phyloP scores from a whole-genome alignment of 768 basidiomycete genomes.

The Clitopilus hobsonii region DNA sequence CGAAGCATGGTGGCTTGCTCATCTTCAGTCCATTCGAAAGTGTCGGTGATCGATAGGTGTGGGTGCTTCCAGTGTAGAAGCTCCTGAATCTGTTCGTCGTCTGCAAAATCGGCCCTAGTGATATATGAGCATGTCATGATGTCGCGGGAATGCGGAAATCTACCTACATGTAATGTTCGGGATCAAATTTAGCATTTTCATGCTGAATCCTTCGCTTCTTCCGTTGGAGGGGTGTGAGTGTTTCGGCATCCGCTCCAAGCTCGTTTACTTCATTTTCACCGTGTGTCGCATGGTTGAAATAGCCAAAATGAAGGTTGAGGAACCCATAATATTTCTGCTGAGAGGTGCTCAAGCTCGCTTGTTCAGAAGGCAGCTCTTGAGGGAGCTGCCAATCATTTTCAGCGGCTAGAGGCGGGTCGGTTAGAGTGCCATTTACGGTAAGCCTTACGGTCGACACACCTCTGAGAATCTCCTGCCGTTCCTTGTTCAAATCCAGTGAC shows the following conservation, averaged over 20 bases:
- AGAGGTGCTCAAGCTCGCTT: slow-evolving; percentile 34
- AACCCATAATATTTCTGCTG: slow-evolving; percentile 66
- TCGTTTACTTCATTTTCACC: slow-evolving; percentile 83
- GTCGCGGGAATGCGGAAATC: neutral
- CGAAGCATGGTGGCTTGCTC: slow-evolving; percentile 66
- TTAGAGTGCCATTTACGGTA: slow-evolving; percentile 4
- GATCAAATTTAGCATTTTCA: slow-evolving; percentile 79
- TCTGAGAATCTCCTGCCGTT: slow-evolving; percentile 53
- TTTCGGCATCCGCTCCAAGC: slow-evolving; percentile 65
- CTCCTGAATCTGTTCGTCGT: slow-evolving; percentile 72
- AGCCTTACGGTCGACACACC: slow-evolving; percentile 29
- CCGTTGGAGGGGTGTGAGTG: slow-evolving; percentile 43
- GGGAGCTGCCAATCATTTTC: slow-evolving; percentile 77
- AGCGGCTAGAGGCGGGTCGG: slow-evolving; percentile 44
- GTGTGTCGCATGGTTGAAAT: slow-evolving; percentile 68
- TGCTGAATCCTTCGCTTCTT: slow-evolving; percentile 47
- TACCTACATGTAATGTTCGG: slow-evolving; percentile 77
- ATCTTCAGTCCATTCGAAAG: slow-evolving; percentile 60
- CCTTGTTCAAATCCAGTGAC: slow-evolving; percentile 36
- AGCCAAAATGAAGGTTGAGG: slow-evolving; percentile 67
- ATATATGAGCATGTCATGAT: neutral
- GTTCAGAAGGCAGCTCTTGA: slow-evolving; percentile 44
- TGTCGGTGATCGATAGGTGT: slow-evolving; percentile 24
- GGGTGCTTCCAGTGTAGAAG: slow-evolving; percentile 67
- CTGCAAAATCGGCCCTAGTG: slow-evolving; percentile 73